Percentiles rank a stretch among this genome's conserved stretches.
Evolutionary conservation across 2,329 filamentous ascomycete genomes (phyloP).

Genomic region (Diaporthe vaccinii): DNA sequence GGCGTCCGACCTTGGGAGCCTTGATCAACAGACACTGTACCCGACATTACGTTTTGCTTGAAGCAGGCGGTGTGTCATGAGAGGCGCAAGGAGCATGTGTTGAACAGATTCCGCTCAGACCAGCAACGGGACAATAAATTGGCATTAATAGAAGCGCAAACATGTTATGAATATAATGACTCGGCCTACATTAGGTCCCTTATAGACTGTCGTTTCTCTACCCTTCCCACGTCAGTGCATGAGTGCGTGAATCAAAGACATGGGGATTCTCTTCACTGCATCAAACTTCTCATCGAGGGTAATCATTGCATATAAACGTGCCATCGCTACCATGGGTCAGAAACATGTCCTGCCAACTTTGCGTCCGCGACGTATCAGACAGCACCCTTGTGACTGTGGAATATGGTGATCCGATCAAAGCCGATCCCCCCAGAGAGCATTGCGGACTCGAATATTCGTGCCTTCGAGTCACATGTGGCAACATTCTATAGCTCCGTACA

Average conservation of each 20-base stretch:
- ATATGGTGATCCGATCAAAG: background rate
- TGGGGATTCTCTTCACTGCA: background rate
- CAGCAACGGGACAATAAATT: slow-evolving; percentile 17
- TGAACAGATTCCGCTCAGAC: background rate
- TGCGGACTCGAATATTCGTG: background rate
- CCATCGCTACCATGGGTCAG: too few species aligned
- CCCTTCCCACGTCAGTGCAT: background rate
- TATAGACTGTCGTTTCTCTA: background rate
- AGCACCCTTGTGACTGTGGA: background rate
- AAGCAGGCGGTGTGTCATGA: slow-evolving; percentile 11
- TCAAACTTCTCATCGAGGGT: background rate
- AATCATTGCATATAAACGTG: background rate
- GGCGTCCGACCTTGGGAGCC: background rate
- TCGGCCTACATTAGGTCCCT: background rate
- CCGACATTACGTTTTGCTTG: slow-evolving; percentile 11
- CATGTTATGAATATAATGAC: slow-evolving; percentile 26
- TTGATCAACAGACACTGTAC: background rate
- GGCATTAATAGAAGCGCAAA: slow-evolving; percentile 30
- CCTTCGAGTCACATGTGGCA: background rate
- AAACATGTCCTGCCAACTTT: background rate
- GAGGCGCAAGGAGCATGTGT: slow-evolving; percentile 5
- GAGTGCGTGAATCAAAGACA: background rate
- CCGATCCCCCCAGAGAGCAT: background rate
- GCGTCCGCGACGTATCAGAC: too few species aligned
- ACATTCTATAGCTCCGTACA: background rate